Conservation (phyloP, 2,329 filamentous ascomycete genomes). For the Alternaria tenuissima region DNA sequence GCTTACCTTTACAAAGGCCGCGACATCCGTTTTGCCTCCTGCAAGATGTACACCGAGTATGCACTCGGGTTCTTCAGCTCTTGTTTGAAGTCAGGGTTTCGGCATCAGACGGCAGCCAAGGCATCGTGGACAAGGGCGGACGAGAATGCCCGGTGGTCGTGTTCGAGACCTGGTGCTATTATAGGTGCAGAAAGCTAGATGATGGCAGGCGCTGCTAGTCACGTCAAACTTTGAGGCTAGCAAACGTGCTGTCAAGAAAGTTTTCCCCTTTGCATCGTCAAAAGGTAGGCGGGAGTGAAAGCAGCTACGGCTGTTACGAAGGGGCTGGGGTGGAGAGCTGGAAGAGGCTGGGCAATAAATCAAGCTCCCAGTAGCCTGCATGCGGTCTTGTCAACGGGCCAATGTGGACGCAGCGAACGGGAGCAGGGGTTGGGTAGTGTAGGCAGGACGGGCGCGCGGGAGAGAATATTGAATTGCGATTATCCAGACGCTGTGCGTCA, state of each 20-base stretch:
- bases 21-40: not conserved
- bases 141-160: not conserved
- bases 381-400: slow-evolving; percentile 1
- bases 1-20: not conserved
- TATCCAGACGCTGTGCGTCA: not conserved
- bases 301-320: not conserved
- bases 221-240: slow-evolving; percentile 7
- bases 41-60: not conserved
- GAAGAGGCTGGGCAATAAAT: slow-evolving; percentile 9
- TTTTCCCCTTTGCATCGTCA: not conserved
- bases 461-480: slow-evolving; percentile 1
- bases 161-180: slow-evolving; percentile 4
- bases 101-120: not conserved
- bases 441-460: not conserved
- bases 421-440: not conserved
- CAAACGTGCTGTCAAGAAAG: not conserved
- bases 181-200: not conserved
- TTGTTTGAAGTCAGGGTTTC: not conserved
- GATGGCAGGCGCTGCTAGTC: not conserved
- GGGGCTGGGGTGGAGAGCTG: slow-evolving; percentile 2
- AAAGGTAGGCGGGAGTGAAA: not conserved
- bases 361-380: slow-evolving; percentile 1
- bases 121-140: not conserved
- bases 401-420: slow-evolving; percentile 3
- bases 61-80: not conserved